phyloP scores from a whole-genome alignment of 1,139 yeast genomes.

The Komagataea norvegica region DNA sequence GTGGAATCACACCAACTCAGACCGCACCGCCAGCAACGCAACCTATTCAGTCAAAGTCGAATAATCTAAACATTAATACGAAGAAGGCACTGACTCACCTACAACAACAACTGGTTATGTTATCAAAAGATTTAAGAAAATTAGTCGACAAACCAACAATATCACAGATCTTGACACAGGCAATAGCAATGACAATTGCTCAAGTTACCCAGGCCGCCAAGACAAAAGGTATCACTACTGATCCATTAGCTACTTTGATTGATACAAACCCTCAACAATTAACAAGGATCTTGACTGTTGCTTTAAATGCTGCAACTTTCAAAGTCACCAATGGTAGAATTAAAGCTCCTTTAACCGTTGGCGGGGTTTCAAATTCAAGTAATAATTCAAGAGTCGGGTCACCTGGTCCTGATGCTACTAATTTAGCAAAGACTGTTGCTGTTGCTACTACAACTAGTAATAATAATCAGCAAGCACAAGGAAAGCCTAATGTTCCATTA shows the following conservation, averaged over 20 bases:
- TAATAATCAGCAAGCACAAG: too few relatives aligned
- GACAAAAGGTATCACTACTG: constrained; percentile 76
- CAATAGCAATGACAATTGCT: constrained; percentile 87
- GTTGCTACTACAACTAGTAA: too few relatives aligned
- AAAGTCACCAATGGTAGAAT: constrained; percentile 48
- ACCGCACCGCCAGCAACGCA: constrained; percentile 11
- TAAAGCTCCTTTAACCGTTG: constrained; percentile 31
- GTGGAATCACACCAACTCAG: constrained; percentile 31
- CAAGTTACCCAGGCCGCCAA: constrained; percentile 86
- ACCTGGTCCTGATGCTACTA: constrained; percentile 8
- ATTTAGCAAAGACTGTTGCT: too few relatives aligned
- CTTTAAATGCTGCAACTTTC: constrained; percentile 72
- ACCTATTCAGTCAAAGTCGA: constrained; percentile 12
- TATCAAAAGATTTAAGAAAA: constrained; percentile 61
- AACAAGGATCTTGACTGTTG: constrained; percentile 76
- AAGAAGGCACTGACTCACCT: constrained; percentile 61
- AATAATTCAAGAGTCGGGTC: constrained; percentile 11
- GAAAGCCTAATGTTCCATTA: too few relatives aligned
- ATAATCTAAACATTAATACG: constrained; percentile 48
- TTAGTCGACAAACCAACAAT: constrained; percentile 69
- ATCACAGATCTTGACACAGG: constrained; percentile 81
- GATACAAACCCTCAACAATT: constrained; percentile 87
- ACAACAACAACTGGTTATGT: constrained; percentile 64
- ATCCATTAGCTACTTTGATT: constrained; percentile 73
- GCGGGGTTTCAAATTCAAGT: constrained; percentile 4